Conservation (phyloP, 2,329 filamentous ascomycete species). For the Ceratocystis huliohia region DNA sequence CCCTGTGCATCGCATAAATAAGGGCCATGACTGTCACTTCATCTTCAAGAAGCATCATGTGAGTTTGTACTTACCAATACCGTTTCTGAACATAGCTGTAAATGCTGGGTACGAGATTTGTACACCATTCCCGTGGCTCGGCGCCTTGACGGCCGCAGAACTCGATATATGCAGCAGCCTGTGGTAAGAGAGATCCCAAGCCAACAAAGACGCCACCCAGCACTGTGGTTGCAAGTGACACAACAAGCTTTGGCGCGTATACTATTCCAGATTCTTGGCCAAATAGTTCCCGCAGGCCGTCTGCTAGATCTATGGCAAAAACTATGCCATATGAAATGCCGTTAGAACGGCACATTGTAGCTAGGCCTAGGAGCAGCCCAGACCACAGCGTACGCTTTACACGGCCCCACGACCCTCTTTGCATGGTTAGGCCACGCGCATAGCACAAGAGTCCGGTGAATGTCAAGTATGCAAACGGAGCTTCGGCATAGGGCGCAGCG, state of each 20-base stretch:
- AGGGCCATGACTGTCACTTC: neutral
- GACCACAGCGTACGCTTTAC: slow-evolving; percentile 42
- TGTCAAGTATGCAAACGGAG: slow-evolving; percentile 62
- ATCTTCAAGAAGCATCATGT: neutral
- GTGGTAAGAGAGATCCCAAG: slow-evolving; percentile 56
- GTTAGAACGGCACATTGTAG: slow-evolving; percentile 69
- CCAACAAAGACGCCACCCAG: slow-evolving; percentile 56
- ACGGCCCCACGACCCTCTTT: slow-evolving; percentile 23
- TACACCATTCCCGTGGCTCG: slow-evolving; percentile 58
- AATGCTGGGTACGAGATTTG: slow-evolving; percentile 61
- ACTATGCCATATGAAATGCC: slow-evolving; percentile 70
- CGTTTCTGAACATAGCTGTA: slow-evolving; percentile 78
- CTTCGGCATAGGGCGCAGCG: slow-evolving; percentile 73
- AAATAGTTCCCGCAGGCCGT: slow-evolving; percentile 24
- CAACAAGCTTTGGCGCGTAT: slow-evolving; percentile 17
- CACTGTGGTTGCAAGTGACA: slow-evolving; percentile 41
- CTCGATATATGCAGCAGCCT: slow-evolving; percentile 57
- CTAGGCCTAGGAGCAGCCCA: slow-evolving; percentile 56
- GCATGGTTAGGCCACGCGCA: slow-evolving; percentile 36
- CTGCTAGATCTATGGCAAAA: slow-evolving; percentile 46
- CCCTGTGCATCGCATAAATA: neutral
- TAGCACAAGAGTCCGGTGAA: slow-evolving; percentile 64
- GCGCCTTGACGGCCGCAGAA: slow-evolving; percentile 43
- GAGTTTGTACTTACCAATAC: slow-evolving; percentile 59
- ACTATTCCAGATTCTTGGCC: neutral